Conservation (phyloP, 805 yeast species). For the Ogataea pilisensis region DNA sequence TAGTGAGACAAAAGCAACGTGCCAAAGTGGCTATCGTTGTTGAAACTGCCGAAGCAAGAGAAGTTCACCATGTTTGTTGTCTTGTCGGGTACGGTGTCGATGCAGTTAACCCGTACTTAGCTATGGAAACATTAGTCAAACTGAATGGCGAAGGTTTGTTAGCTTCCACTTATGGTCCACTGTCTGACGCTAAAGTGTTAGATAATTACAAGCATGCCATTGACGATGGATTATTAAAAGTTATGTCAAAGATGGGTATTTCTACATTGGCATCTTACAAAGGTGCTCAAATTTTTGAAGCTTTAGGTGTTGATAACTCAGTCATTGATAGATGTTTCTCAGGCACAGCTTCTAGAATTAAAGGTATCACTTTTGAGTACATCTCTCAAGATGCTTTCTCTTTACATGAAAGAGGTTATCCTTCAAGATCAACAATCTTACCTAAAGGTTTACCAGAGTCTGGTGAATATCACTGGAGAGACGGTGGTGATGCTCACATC, state of each 20-base stretch:
- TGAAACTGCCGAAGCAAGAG: constrained; percentile 97
- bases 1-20: constrained; percentile 93
- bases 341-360: constrained; percentile 95
- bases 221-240: constrained; percentile 90
- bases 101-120: constrained; percentile 91
- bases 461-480: constrained; percentile 98
- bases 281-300: constrained; percentile 98
- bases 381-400: constrained; percentile 96
- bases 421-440: constrained; percentile 64
- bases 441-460: constrained; percentile 83
- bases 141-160: constrained; percentile 79
- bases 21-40: constrained; percentile 88
- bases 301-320: constrained; percentile 90
- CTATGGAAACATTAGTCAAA: constrained; percentile 81
- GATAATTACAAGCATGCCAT: constrained; percentile 79
- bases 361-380: constrained; percentile 92
- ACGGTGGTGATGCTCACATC: constrained; percentile 94
- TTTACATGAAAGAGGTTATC: constrained; percentile 89
- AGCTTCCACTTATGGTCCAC: constrained; percentile 35
- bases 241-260: constrained; percentile 99
- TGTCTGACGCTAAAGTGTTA: constrained; percentile 58
- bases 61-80: constrained; percentile 94
- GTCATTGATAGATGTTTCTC: constrained; percentile 94
- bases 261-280: constrained; percentile 97
- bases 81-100: constrained; percentile 97